A percentile compares a stretch with the other conserved stretches of the same genome.
phyloP scores from a whole-genome alignment of 2,329 filamentous ascomycete species.

The Pseudonectria foliicola region DNA sequence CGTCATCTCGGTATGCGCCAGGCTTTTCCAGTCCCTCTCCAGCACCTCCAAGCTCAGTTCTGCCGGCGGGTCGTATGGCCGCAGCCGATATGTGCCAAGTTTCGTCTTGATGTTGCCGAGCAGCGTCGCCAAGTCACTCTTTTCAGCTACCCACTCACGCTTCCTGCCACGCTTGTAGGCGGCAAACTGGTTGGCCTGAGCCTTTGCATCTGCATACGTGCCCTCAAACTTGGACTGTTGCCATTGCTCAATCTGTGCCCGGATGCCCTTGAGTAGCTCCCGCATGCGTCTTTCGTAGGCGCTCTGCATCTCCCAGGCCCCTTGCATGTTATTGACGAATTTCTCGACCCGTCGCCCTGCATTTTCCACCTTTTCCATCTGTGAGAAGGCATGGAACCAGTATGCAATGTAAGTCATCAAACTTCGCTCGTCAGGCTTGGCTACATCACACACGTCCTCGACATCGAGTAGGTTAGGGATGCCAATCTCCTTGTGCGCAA shows the following conservation, averaged over 20 bases:
- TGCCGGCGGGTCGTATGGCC: conserved; percentile 82
- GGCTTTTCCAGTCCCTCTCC: conserved; percentile 70
- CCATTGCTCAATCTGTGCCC: conserved; percentile 69
- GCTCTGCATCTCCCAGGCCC: conserved; percentile 99
- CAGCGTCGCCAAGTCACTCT: conserved; percentile 87
- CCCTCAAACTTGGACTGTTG: conserved; percentile 76
- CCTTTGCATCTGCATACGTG: conserved; percentile 87
- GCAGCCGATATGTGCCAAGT: conserved; percentile 84
- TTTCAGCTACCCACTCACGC: conserved; percentile 93
- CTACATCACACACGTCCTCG: conserved; percentile 94
- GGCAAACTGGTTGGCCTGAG: conserved; percentile 73
- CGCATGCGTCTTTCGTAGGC: conserved; percentile 89
- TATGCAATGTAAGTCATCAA: conserved; percentile 99
- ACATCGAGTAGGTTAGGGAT: conserved; percentile 94
- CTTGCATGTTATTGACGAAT: conserved; percentile 98
- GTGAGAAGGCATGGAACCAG: conserved; percentile 99
- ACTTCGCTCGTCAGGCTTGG: conserved; percentile 90
- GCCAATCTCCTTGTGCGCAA: conserved; percentile 91
- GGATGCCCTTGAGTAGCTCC: conserved; percentile 68
- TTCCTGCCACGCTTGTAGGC: conserved; percentile 89
- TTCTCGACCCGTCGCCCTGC: conserved; percentile 94
- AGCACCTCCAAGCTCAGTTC: conserved; percentile 77
- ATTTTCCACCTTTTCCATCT: conserved; percentile 98
- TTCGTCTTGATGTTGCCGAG: conserved; percentile 99
- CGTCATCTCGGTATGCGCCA: conserved; percentile 79